A percentile compares a stretch with the other conserved stretches of the same genome.
Evolutionary conservation across 257 asterid genomes (phyloP).

Genomic region (Galeopsis tetrahit): DNA sequence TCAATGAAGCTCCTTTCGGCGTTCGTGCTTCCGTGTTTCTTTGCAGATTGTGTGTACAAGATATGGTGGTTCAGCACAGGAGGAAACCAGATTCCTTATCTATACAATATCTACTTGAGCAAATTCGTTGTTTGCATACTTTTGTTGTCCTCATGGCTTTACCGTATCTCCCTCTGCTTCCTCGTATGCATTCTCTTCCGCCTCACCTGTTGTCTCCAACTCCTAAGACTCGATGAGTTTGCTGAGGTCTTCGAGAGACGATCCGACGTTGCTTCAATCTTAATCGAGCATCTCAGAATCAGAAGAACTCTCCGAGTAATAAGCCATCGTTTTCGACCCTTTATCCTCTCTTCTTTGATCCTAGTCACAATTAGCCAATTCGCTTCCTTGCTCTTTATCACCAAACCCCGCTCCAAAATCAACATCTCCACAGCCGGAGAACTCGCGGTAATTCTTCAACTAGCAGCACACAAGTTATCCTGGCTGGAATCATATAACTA

Average conservation of each 20-base stretch:
- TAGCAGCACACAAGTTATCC: too few species aligned
- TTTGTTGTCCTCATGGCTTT: constrained; percentile 80
- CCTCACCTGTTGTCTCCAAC: constrained; percentile 75
- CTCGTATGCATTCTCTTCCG: constrained; percentile 88
- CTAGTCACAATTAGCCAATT: constrained; percentile 85
- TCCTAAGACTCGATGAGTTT: constrained; percentile 77
- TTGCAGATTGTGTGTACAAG: constrained; percentile 69
- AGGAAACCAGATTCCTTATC: constrained; percentile 78
- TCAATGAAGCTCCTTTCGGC: constrained; percentile 82
- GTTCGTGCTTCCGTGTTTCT: constrained; percentile 81
- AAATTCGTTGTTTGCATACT: constrained; percentile 60
- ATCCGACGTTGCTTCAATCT: constrained; percentile 67
- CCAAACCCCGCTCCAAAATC: constrained; percentile 53
- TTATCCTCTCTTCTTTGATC: constrained; percentile 65
- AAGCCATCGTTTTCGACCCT: constrained; percentile 85
- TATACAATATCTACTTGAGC: constrained; percentile 65
- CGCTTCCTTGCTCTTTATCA: constrained; percentile 64
- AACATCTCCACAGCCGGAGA: constrained; percentile 79
- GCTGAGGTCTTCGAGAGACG: constrained; percentile 74
- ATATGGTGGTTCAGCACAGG: constrained; percentile 95
- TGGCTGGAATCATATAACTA: too few species aligned
- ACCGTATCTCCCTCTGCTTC: constrained; percentile 73
- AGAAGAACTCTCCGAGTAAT: constrained; percentile 77
- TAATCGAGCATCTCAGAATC: constrained; percentile 84
- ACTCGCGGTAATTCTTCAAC: constrained; percentile 54